phyloP scores from a whole-genome alignment of 371 early-diverging fungal species.

The Rhizopus sp. region DNA sequence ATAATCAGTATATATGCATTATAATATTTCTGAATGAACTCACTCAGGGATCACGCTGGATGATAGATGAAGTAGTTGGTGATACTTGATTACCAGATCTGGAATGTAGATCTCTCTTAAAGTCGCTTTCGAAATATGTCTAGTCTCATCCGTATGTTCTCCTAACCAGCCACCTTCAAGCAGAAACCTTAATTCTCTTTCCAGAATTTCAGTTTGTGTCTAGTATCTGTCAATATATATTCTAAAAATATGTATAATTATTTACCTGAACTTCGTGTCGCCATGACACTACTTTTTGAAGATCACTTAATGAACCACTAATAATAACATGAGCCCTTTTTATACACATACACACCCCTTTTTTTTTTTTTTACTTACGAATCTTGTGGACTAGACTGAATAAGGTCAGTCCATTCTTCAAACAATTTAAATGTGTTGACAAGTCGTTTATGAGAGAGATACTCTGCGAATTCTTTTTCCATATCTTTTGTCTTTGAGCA shows the following conservation, averaged over 20 bases:
- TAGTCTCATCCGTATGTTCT: conserved; percentile 11
- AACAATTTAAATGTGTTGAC: conserved; percentile 1
- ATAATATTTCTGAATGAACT: not conserved
- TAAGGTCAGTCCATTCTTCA: conserved; percentile 2
- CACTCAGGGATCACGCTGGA: conserved; percentile 10
- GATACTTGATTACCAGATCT: conserved; percentile 20
- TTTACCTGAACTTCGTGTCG: conserved; percentile 5
- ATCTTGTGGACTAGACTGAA: conserved; percentile 4
- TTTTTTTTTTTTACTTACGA: conserved; percentile 6
- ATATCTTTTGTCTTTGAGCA: not conserved
- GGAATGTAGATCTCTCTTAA: conserved; percentile 13
- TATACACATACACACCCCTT: not conserved
- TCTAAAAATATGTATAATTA: not conserved
- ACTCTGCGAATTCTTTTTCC: conserved; percentile 1
- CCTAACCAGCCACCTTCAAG: conserved; percentile 17
- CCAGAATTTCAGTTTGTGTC: conserved; percentile 5
- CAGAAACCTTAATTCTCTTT: conserved; percentile 4
- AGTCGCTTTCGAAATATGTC: conserved; percentile 7
- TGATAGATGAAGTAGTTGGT: conserved; percentile 7
- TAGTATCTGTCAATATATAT: not conserved
- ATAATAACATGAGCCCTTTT: not conserved
- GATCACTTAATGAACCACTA: conserved; percentile 12
- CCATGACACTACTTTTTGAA: conserved; percentile 5
- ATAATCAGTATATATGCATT: not conserved
- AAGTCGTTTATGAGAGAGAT: conserved; percentile 7